Evolutionary conservation across 164 flowering plant species (phyloP), one percentile per base, ranked within the genome.

Genomic region (Paratinospora sagittata): DNA sequence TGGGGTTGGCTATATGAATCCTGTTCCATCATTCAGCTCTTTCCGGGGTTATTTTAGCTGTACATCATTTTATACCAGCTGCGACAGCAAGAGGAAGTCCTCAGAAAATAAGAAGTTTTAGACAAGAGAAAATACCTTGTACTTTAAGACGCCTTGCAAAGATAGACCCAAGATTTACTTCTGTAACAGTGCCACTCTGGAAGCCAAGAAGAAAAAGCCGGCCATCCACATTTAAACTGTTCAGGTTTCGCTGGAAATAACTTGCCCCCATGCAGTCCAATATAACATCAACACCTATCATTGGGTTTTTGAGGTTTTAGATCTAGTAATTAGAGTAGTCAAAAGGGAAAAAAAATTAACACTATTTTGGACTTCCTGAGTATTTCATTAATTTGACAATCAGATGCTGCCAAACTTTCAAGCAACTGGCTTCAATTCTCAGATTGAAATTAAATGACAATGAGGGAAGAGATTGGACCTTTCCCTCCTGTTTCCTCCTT

Each of bases 401-500:
- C 26, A 21, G 27, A 27, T 62, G 41, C 24, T 13, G n/a, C 45
- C 10, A 19, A 30, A 65, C 34, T 23, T 52, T 65, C 34, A 52
- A 37, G 41, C 27, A 11, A 27, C 33, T 27, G 6, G 27, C 8
- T 36, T 19, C 30, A 2, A 30, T 30, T 30, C 34, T 30, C 34
- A 66, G 36, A 63, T 63, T 41, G 47, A 49, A 66, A 21, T 3
- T 39, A 57, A 16, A n/a, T 41, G 27, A 65, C 17, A n/a, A 66
- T 14, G 43, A 65, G 45, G 23, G 17, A n/a, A 63, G 41, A 70
- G 62, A 58, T 37, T 13, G 52, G 70, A 90, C 98, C 97, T 86
- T 84, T 89, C 21, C 97, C 99, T 62, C 79, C 87, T 8, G 97
- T 88, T 85, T 90, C 99, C 81, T 92, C 92, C 80, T 92, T 92